These are phyloP conservation scores for Leptographium galeiforme DNA, from an alignment of 2,329 filamentous ascomycete genomes.

Conservation along the genomic window DNA sequence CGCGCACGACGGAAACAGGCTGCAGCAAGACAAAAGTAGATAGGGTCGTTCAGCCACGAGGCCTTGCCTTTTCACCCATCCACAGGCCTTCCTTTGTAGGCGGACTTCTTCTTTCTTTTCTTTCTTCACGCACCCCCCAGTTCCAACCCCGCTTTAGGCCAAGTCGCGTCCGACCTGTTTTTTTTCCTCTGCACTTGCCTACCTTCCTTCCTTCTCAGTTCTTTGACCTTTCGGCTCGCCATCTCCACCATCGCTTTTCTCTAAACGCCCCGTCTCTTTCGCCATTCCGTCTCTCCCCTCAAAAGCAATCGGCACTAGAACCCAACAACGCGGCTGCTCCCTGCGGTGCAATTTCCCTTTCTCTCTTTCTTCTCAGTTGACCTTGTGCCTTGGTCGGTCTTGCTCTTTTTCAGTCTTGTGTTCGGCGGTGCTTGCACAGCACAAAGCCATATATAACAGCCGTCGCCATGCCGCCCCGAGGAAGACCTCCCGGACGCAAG, in stretches of 20 bases:
- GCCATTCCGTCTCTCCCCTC: neutral
- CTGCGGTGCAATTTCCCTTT: neutral
- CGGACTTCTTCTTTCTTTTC: neutral
- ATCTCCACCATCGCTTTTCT: neutral
- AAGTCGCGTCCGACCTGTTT: neutral
- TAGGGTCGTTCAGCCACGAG: neutral
- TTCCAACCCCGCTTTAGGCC: neutral
- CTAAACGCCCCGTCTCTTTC: neutral
- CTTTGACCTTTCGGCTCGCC: neutral
- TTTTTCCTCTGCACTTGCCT: neutral
- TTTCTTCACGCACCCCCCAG: neutral
- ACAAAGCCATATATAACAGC: neutral
- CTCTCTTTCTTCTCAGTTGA: neutral
- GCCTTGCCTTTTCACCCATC: neutral
- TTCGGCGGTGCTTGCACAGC: neutral
- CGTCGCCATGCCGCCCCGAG: constrained; percentile 7
- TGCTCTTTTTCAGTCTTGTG: no score
- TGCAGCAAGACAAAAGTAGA: neutral
- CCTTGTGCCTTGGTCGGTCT: neutral
- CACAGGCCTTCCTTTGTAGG: neutral
- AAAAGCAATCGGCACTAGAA: neutral
- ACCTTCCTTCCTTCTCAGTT: neutral
- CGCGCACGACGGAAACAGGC: neutral
- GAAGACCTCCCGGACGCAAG: constrained; percentile 10
- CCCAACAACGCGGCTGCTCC: neutral